Evolutionary conservation across 805 yeast species (phyloP), one percentile per base, ranked within the genome.

Genomic region (Ogataea trehalophila): DNA sequence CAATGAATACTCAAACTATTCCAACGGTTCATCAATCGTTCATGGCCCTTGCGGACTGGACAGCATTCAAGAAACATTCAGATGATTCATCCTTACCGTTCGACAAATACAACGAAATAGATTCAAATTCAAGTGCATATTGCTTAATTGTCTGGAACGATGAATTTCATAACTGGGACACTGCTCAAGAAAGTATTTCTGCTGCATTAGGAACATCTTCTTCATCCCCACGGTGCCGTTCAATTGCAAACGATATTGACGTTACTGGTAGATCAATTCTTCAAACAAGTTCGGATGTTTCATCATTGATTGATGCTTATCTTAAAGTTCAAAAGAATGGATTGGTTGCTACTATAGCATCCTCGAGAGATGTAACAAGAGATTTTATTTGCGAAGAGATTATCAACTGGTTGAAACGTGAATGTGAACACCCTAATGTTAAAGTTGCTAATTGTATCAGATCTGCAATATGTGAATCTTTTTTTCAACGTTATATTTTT

Each of bases 71-170:
- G 43, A 29, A 29, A 34, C 42, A 22, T 20, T 69, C 76, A 3
- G 61, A 71, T 33, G 44, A 53, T 15, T 58, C 74, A 2, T 53
- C 64, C 4, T 60, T 74, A 7, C 69, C 75, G 0, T 39, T 51
- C 4, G 52, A 51, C 18, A 55, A 52, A 23, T 74, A 74, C 47
- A 70, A 68, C 1, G 62, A 59, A 0, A 62, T 43, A 9, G 79
- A 73, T 53, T 20, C 18, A 8, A 72, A 74, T 54, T 49, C 71
- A 2, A 42, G 53, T 7, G 50, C 69, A 14, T 81, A 76, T 68
- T 65, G 70, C 38, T 68, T 85, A 33, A 59, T 83, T 20, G 69
- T 85, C n/a, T 87, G 91, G 85, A 87, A 87, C 61, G 95, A 87
- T 59, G 94, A 87, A 57, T 73, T 71, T 53, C 94, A 87, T 57